Evolutionary conservation across 2,329 filamentous ascomycete species (phyloP), one percentile per base, ranked within the genome.

Genomic region (Beauveria sp.): DNA sequence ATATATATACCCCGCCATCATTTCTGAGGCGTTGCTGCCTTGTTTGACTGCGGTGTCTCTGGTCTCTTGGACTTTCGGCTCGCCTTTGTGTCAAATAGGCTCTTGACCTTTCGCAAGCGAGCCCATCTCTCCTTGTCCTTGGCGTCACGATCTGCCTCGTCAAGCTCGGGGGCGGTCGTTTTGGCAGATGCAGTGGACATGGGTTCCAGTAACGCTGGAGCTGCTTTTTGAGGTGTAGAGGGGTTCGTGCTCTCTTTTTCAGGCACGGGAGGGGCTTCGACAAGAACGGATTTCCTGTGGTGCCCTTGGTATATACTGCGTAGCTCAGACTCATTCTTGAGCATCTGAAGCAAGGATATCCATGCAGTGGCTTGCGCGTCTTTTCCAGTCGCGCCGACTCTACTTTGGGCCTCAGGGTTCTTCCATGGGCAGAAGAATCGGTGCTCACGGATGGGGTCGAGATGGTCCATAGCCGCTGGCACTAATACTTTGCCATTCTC

Each of bases 401-500:
- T 64, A 70, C 77, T 85, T 70, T 93, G 89, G 1, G 84, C 81
- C 12, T 75, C 68, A 3, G 83, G 73, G 66, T 86, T 90, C 63
- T 87, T 81, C 90, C 90, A 95, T 1, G 90, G 90, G 66, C 90
- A 95, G 69, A 93, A 95, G 69, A 91, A 89, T 64, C 91, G 85
- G 72, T 95, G 90, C 71, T 93, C 88, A 5, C 81, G 80, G 2
- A 87, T 74, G 5, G 86, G 85, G 68, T 93, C 86, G 1, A 95
- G 79, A 61, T 83, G 78, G 66, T 84, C 82, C 80, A 89, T 87
- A 1, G 83, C 81, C 3, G 86, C 82, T 1, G 82, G 81, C 5
- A 82, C 78, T 12, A 87, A 73, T 10, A 86, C 75, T 42, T 80
- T 74, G 0, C 79, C 80, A 18, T 76, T 73, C 1, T 78, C 76